phyloP scores from a whole-genome alignment of 1,284 basidiomycete species.

The Trichosporon sp. region DNA sequence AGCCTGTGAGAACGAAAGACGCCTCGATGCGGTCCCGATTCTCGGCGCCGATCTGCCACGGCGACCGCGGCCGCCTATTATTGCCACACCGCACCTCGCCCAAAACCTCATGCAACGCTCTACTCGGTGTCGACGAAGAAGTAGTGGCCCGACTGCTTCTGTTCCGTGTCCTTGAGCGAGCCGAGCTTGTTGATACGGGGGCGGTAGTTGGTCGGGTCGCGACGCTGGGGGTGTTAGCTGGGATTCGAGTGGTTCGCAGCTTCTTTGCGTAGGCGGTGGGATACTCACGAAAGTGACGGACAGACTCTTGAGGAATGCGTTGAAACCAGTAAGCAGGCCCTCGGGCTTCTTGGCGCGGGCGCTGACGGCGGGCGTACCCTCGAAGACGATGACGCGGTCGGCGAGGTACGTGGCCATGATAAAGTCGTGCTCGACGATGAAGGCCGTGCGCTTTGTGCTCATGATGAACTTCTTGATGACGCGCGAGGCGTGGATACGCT shows the following conservation, averaged over 20 bases:
- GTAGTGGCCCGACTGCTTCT: slow-evolving; percentile 56
- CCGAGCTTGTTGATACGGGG: slow-evolving; percentile 90
- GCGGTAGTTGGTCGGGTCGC: slow-evolving; percentile 85
- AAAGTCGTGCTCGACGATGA: slow-evolving; percentile 53
- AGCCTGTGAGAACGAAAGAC: no score
- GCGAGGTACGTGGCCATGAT: slow-evolving; percentile 82
- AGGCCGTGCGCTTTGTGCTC: slow-evolving; percentile 90
- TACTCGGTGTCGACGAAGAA: slow-evolving; percentile 44
- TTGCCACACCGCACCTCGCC: no score
- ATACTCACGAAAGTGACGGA: not conserved
- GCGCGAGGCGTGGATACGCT: slow-evolving; percentile 93
- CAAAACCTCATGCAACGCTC: not conserved
- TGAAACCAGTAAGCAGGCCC: slow-evolving; percentile 46
- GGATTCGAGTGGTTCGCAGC: no score
- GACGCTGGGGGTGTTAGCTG: slow-evolving; percentile 69
- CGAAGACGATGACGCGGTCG: slow-evolving; percentile 93
- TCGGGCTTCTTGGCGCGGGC: slow-evolving; percentile 66
- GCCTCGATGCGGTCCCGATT: no score
- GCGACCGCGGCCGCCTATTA: no score
- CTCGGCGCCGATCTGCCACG: no score
- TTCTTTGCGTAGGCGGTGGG: no score
- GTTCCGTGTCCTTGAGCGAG: slow-evolving; percentile 67
- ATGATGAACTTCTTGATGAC: slow-evolving; percentile 97
- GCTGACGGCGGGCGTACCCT: slow-evolving; percentile 71
- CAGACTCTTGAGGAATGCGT: slow-evolving; percentile 58